Conservation (phyloP, 495 filamentous ascomycete species). For the Chaetomium cochliodes region DNA sequence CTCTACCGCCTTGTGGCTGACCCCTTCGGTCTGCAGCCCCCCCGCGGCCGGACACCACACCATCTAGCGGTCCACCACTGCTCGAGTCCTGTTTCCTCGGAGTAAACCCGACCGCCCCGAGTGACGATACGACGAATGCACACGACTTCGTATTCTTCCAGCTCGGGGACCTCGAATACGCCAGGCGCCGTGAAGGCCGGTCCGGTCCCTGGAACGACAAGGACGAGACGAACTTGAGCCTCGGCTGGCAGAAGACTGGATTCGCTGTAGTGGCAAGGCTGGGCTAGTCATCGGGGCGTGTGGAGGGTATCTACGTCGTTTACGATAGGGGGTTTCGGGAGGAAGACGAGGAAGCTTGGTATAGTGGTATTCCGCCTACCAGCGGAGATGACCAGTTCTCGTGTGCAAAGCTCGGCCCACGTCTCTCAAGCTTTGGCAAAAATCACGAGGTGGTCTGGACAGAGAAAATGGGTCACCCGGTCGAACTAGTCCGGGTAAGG, state of each 20-base stretch:
- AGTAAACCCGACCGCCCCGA: too few species aligned
- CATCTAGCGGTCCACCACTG: too few species aligned
- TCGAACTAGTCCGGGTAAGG: not conserved
- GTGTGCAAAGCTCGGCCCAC: not conserved
- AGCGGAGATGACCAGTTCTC: slow-evolving; percentile 1
- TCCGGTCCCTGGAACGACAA: not conserved
- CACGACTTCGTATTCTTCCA: not conserved
- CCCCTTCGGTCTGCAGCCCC: too few species aligned
- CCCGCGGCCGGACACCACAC: too few species aligned
- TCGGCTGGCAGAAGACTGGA: not conserved
- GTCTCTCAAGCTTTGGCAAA: not conserved
- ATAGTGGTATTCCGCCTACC: too few species aligned
- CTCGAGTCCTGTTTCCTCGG: too few species aligned
- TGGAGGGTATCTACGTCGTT: not conserved
- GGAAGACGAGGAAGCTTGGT: too few species aligned
- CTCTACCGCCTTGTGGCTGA: too few species aligned
- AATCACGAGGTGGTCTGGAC: not conserved
- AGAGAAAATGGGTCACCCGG: not conserved
- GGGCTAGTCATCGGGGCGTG: not conserved
- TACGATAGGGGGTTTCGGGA: too few species aligned
- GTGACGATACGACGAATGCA: not conserved
- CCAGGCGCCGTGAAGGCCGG: not conserved
- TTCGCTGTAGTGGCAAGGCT: not conserved
- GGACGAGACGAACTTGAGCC: too few species aligned
- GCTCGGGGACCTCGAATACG: not conserved